These are phyloP conservation scores for Radiomyces spectabilis DNA, from an alignment of 192 early-diverging fungal species.

Conservation along the genomic window DNA sequence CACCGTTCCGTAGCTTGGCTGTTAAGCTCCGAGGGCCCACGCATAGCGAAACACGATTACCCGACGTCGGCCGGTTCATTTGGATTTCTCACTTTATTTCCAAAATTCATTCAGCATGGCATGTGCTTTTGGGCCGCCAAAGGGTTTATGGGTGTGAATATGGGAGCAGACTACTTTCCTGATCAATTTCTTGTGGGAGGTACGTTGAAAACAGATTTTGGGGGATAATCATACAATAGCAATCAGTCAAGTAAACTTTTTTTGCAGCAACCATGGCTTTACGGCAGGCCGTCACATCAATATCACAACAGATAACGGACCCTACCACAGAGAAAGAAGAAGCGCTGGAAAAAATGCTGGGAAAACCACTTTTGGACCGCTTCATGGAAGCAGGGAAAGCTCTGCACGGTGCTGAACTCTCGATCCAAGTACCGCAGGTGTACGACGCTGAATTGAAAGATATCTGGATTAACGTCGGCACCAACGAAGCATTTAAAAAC, in stretches of 20 bases:
- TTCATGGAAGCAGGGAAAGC: constrained; percentile 22
- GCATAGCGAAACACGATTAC: constrained; percentile 34
- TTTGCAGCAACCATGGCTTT: constrained; percentile 14
- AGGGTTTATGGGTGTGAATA: constrained; percentile 33
- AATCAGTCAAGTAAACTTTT: too few relatives aligned
- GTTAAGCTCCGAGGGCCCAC: constrained; percentile 4
- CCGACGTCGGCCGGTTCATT: constrained; percentile 26
- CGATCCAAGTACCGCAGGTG: constrained; percentile 32
- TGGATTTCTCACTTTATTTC: constrained; percentile 27
- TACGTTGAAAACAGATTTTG: too few relatives aligned
- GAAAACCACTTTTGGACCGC: constrained; percentile 29
- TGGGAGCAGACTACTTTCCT: constrained; percentile 32
- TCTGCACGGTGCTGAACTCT: constrained; percentile 5
- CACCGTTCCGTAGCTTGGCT: constrained; percentile 16
- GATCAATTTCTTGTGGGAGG: constrained; percentile 42
- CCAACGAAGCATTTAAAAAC: constrained; percentile 12
- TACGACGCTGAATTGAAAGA: constrained; percentile 40
- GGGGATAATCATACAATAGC: too few relatives aligned
- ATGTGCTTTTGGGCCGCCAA: constrained; percentile 32
- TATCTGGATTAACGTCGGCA: constrained; percentile 39
- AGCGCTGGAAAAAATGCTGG: constrained; percentile 19
- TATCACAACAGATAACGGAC: constrained; percentile 3
- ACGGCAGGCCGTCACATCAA: constrained; percentile 2
- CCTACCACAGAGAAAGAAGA: not conserved
- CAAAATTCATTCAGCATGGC: constrained; percentile 26